Evolutionary conservation across 73 alveolate genomes (phyloP), one percentile per base, ranked within the genome.

Genomic region (Durusdinium trenchii): DNA sequence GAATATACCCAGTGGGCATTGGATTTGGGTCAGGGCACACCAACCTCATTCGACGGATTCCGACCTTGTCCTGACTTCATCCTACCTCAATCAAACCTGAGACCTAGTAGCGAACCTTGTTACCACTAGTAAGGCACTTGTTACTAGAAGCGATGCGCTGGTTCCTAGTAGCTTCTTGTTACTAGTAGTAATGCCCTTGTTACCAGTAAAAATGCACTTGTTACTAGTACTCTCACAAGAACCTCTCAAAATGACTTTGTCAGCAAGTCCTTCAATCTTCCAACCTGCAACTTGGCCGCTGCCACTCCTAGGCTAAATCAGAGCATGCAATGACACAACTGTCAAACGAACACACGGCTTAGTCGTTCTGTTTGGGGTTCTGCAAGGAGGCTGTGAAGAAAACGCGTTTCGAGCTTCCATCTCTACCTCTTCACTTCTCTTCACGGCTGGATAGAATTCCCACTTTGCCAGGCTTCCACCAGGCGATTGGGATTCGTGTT

Each of bases 1-100:
- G 78, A 46, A 38, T 30, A 50, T 87, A 87, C 30, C 95, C 95
- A 20, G 51, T 47, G 36, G 95, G 95, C 95, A 87, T 87, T 2
- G 95, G 95, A 47, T 61, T 84, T n/a, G 95, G 95, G 52, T 87
- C 95, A 23, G 95, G 95, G 84, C 95, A 87, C n/a, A 87, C 95
- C 71, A 87, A n/a, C 95, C 95, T 87, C 50, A 42, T 30, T 35
- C 45, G 42, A 23, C 32, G 9, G 9, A 7, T 62, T 62, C 78
- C 16, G 16, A 5, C 14, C 36, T 73, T 40, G 32, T 32, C 14
- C 52, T 20, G 6, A 28, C 14, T 40, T 73, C 16, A 9, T 4
- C 26, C 32, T 26, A 28, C 30, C 38, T 40, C 64, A 57, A 42
- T 76, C 52, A 3, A 60, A 54, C 14, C 6, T 9, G 52, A 20